Evolutionary conservation across 148 eudicot genomes (phyloP).

Genomic region (Vaccinium myrtillus): DNA sequence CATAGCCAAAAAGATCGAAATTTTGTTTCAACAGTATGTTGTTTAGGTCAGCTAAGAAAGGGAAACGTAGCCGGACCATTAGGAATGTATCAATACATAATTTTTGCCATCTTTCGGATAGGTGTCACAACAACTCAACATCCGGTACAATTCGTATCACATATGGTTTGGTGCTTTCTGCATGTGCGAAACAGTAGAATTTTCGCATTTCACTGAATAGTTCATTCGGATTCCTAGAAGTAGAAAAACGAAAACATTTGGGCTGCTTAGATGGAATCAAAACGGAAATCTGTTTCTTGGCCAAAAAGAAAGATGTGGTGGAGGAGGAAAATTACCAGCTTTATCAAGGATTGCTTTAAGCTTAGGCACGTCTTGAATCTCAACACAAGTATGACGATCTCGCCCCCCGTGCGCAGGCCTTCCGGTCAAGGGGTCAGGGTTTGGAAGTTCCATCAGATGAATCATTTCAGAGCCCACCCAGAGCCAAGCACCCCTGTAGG

Average conservation of each 20-base stretch:
- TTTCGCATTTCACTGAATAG: background rate
- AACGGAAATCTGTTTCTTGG: background rate
- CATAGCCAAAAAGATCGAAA: background rate
- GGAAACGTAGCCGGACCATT: background rate
- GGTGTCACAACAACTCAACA: too few relatives aligned
- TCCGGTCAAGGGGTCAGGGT: constrained; percentile 95
- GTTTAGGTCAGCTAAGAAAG: background rate
- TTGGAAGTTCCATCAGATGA: constrained; percentile 98
- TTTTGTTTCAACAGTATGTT: background rate
- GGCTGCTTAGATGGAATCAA: background rate
- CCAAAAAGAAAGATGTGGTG: background rate
- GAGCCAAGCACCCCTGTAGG: constrained; percentile 97
- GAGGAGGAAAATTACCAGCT: constrained; percentile 15
- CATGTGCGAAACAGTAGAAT: background rate
- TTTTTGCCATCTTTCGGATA: too few relatives aligned
- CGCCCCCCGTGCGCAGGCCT: constrained; percentile 93
- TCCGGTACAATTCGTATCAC: background rate
- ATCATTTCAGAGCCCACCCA: constrained; percentile 99
- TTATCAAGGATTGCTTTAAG: constrained; percentile 75
- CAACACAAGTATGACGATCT: constrained; percentile 88
- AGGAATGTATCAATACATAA: background rate
- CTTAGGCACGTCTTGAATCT: constrained; percentile 77
- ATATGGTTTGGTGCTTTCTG: background rate
- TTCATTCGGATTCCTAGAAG: background rate
- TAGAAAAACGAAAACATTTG: background rate